Evolutionary conservation across 2,329 filamentous ascomycete species (phyloP).

Genomic region (Passalora sequoiae): DNA sequence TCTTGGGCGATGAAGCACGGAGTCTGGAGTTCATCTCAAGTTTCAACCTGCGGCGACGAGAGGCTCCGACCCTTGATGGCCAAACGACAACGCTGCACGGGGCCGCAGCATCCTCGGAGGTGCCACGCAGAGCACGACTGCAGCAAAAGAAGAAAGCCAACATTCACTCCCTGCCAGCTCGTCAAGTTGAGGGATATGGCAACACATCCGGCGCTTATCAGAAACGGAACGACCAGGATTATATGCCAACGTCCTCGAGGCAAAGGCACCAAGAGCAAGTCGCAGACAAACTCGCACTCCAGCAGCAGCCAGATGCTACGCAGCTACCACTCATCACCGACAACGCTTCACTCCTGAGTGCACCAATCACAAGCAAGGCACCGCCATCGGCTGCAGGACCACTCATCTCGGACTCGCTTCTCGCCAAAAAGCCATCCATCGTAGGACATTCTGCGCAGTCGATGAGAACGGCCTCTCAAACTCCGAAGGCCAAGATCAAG

Average conservation of each 20-base stretch:
- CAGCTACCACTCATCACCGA: slow-evolving; percentile 42
- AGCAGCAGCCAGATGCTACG: slow-evolving; percentile 44
- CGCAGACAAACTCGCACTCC: slow-evolving; percentile 45
- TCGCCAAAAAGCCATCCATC: slow-evolving; percentile 45
- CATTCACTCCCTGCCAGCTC: slow-evolving; percentile 35
- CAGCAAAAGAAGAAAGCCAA: slow-evolving; percentile 42
- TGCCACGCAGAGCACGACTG: slow-evolving; percentile 17
- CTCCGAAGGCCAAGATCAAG: slow-evolving; percentile 55
- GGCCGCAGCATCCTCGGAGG: slow-evolving; percentile 17
- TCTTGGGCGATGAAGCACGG: slow-evolving; percentile 80
- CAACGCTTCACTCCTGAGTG: slow-evolving; percentile 41
- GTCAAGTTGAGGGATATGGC: slow-evolving; percentile 54
- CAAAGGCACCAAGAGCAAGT: slow-evolving; percentile 35
- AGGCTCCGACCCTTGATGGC: slow-evolving; percentile 25
- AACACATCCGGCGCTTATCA: slow-evolving; percentile 65
- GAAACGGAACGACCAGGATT: slow-evolving; percentile 71
- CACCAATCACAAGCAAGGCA: slow-evolving; percentile 44
- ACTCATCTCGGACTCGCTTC: slow-evolving; percentile 68
- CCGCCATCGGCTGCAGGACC: slow-evolving; percentile 69
- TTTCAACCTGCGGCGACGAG: slow-evolving; percentile 63
- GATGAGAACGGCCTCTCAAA: slow-evolving; percentile 48
- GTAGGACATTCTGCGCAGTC: slow-evolving; percentile 32
- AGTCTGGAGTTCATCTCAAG: slow-evolving; percentile 65
- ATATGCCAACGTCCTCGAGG: slow-evolving; percentile 55
- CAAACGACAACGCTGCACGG: slow-evolving; percentile 5